Conservation (phyloP, 495 filamentous ascomycete species). For the Parathielavia hyrcaniae region DNA sequence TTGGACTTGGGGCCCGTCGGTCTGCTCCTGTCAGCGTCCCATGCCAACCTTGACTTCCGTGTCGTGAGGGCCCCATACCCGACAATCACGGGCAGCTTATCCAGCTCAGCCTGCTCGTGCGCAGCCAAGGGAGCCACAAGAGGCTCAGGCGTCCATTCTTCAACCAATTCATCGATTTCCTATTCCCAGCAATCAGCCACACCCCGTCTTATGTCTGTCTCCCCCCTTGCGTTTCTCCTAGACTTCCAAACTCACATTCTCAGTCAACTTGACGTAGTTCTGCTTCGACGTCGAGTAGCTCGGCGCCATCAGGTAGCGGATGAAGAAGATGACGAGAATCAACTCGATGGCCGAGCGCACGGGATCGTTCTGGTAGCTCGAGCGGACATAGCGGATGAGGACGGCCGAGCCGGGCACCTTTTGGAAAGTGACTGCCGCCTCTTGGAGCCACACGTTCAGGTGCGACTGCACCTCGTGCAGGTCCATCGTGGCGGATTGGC, state of each 20-base stretch:
- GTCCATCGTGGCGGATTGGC: constrained; percentile 53
- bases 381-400: constrained; percentile 87
- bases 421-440: constrained; percentile 69
- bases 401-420: constrained; percentile 90
- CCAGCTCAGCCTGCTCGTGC: constrained; percentile 73
- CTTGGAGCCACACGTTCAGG: constrained; percentile 57
- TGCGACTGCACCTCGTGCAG: constrained; percentile 70
- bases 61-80: constrained; percentile 51
- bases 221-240: background rate
- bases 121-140: constrained; percentile 65
- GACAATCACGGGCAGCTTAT: constrained; percentile 78
- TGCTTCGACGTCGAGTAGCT: constrained; percentile 82
- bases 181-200: constrained; percentile 24
- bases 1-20: constrained; percentile 87
- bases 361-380: constrained; percentile 95
- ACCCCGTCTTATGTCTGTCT: background rate
- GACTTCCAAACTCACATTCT: constrained; percentile 60
- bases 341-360: constrained; percentile 89
- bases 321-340: constrained; percentile 89
- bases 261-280: constrained; percentile 78
- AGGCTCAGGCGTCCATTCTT: constrained; percentile 94
- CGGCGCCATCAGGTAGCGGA: constrained; percentile 85
- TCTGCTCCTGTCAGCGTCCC: constrained; percentile 39
- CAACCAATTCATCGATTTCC: constrained; percentile 95
- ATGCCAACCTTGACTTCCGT: background rate